phyloP scores from a whole-genome alignment of 2,329 filamentous ascomycete species.

The Fusarium buxicola region DNA sequence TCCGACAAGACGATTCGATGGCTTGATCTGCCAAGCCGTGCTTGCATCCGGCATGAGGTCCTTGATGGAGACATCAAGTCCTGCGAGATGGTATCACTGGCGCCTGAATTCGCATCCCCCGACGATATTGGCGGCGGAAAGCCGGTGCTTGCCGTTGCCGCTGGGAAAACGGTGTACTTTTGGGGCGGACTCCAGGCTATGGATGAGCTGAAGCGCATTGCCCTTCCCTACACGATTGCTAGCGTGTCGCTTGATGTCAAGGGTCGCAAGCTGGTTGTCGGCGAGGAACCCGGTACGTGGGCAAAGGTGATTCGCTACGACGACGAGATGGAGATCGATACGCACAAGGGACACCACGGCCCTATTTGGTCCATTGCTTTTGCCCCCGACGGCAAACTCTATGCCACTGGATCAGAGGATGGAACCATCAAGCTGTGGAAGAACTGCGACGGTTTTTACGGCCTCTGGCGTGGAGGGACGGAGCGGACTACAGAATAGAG shows the following conservation, averaged over 20 bases:
- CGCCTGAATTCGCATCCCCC: conserved; percentile 67
- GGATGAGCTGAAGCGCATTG: conserved; percentile 79
- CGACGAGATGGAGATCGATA: conserved; percentile 83
- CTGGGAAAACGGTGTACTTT: conserved; percentile 94
- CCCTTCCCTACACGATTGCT: conserved; percentile 85
- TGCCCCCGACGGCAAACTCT: conserved; percentile 94
- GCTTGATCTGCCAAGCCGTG: conserved; percentile 87
- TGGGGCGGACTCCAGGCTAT: conserved; percentile 82
- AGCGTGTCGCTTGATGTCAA: conserved; percentile 89
- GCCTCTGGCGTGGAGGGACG: conserved; percentile 69
- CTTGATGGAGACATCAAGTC: conserved; percentile 90
- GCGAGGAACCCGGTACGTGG: conserved; percentile 93
- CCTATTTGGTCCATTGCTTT: conserved; percentile 97
- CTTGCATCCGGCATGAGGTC: conserved; percentile 79
- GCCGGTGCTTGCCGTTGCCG: conserved; percentile 86
- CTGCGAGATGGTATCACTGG: conserved; percentile 85
- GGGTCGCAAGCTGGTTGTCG: conserved; percentile 86
- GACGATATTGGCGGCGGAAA: conserved; percentile 74
- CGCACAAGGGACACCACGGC: conserved; percentile 96
- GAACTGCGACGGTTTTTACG: conserved; percentile 74
- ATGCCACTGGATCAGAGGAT: conserved; percentile 96
- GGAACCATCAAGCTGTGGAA: conserved; percentile 96
- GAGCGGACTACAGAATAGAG: conserved; percentile 54
- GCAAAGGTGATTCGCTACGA: conserved; percentile 95
- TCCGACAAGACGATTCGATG: conserved; percentile 93